A percentile compares a stretch with the other conserved stretches of the same genome.
These are phyloP conservation scores for Boletus pseudopeckii DNA, from an alignment of 768 basidiomycete species.

Conservation along the genomic window DNA sequence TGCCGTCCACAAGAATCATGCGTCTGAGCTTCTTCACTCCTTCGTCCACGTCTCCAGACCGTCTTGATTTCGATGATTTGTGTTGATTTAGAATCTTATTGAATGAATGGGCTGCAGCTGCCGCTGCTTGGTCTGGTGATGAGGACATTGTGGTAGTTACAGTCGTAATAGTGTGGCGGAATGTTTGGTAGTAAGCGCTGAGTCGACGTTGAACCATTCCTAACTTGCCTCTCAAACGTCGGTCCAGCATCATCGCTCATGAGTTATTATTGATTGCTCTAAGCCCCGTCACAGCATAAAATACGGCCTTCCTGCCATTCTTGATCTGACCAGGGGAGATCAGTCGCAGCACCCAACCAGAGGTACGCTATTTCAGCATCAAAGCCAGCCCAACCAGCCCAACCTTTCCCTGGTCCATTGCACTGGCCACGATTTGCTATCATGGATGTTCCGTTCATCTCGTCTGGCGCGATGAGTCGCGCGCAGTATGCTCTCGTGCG, in stretches of 20 bases:
- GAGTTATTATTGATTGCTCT: background rate
- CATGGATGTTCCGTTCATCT: conserved; percentile 78
- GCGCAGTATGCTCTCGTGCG: conserved; percentile 74
- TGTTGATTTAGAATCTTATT: conserved; percentile 76
- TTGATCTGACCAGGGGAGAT: background rate
- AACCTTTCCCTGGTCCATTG: background rate
- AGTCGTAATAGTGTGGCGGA: background rate
- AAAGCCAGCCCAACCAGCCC: background rate
- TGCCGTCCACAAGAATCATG: conserved; percentile 87
- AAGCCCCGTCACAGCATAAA: background rate
- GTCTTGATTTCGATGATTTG: conserved; percentile 63
- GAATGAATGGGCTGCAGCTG: conserved; percentile 64
- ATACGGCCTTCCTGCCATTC: background rate
- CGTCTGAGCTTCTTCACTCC: conserved; percentile 82
- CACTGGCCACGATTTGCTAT: background rate
- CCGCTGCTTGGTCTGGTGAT: conserved; percentile 25
- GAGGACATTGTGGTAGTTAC: conserved; percentile 21
- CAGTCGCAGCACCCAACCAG: conserved; percentile 14
- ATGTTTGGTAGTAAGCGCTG: conserved; percentile 4
- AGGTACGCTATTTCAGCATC: conserved; percentile 10
- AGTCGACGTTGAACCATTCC: background rate
- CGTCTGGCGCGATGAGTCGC: conserved; percentile 75
- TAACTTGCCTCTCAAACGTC: background rate
- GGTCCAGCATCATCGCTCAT: background rate
- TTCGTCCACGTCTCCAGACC: conserved; percentile 69